Base-by-base conservation (phyloP, 2,329 filamentous ascomycete species). In the Arthrobotrys megalospora region DNA sequence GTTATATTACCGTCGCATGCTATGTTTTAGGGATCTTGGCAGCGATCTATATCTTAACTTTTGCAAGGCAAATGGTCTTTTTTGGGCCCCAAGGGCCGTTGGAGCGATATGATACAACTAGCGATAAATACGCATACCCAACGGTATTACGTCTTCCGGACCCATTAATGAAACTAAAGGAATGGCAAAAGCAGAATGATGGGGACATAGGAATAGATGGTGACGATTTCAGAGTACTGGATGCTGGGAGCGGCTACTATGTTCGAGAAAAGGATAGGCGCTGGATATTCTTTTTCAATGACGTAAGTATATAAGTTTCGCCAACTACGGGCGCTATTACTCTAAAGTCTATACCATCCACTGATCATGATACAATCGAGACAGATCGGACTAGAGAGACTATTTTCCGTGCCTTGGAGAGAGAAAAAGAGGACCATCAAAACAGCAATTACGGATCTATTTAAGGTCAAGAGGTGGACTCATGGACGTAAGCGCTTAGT, bases 281-380 rank as follows among this genome's bases (percentile, higher is more conserved):
- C 41, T 66, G 62, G 62, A 52, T 66, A 66, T 66, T 66, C 14
- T 11, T 52, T 52, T 66, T 66, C 12, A 43, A 52, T 41, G 45
- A 66, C 21, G 62, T 66, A 66, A n/a, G n/a, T n/a, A n/a, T n/a
- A n/a, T n/a, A n/a, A n/a, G n/a, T n/a, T n/a, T n/a, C n/a, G n/a
- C n/a, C n/a, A n/a, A n/a, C n/a, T n/a, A n/a, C n/a, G n/a, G n/a
- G n/a, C n/a, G n/a, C n/a, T n/a, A n/a, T n/a, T n/a, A n/a, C n/a
- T n/a, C n/a, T n/a, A n/a, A n/a, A n/a, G n/a, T n/a, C n/a, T n/a
- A n/a, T n/a, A n/a, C 24, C 24, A 28, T 28, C 24, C 24, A 5
- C 24, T 28, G 24, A 28, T n/a, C 24, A 5, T 28, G 24, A 28
- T n/a, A n/a, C n/a, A n/a, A n/a, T 28, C 5, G 24, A 28, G 2